Evolutionary conservation across 1,139 yeast species (phyloP).

Genomic region (Suhomyces coccinellae): DNA sequence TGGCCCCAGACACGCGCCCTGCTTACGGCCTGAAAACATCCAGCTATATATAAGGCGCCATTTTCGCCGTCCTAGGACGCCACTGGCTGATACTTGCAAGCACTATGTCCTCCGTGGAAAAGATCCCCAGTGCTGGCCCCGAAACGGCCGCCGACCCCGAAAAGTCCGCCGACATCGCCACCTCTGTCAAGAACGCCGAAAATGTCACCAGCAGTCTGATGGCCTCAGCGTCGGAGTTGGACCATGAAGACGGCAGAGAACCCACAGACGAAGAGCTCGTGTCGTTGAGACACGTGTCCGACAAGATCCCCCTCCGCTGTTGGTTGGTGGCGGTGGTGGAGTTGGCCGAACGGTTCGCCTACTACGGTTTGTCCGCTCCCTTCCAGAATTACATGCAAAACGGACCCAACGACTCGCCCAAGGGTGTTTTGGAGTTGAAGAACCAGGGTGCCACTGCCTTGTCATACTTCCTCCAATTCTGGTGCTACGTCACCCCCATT

Average conservation of each 20-base stretch:
- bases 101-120: no score
- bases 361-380: conserved; percentile 54
- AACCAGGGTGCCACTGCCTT: conserved; percentile 43
- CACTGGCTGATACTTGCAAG: no score
- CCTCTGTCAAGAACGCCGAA: neutral
- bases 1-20: no score
- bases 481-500: conserved; percentile 26
- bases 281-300: conserved; percentile 22
- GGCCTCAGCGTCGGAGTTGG: neutral
- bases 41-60: no score
- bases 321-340: conserved; percentile 26
- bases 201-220: neutral
- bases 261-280: conserved; percentile 23
- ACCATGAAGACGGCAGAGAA: conserved; percentile 16
- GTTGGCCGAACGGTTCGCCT: conserved; percentile 24
- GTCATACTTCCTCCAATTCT: conserved; percentile 24
- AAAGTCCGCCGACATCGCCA: neutral
- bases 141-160: no score
- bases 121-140: no score
- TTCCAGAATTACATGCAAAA: conserved; percentile 76
- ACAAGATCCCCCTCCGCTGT: conserved; percentile 23
- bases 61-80: no score
- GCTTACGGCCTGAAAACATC: no score
- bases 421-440: conserved; percentile 65
- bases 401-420: conserved; percentile 42